Evolutionary conservation across 495 filamentous ascomycete species (phyloP).

Genomic region (Rhizodiscina lignyota): DNA sequence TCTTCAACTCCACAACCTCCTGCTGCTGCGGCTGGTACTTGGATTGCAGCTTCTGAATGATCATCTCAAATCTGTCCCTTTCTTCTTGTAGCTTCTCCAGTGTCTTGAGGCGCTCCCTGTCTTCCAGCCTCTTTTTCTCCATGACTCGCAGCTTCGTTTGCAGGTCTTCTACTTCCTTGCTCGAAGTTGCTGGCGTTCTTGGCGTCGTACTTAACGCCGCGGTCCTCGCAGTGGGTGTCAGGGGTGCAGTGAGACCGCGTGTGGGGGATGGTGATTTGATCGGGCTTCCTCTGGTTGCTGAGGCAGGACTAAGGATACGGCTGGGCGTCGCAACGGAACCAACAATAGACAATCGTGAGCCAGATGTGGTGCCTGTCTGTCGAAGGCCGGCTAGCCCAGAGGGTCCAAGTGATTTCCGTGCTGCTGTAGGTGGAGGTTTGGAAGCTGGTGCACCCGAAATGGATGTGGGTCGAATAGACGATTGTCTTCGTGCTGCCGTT

Average conservation of each 20-base stretch:
- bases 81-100: conserved; percentile 66
- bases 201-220: conserved; percentile 17
- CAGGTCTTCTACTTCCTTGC: conserved; percentile 35
- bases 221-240: conserved; percentile 12
- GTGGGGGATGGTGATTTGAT: conserved; percentile 1
- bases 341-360: not conserved
- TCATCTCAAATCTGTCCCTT: conserved; percentile 67
- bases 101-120: conserved; percentile 70
- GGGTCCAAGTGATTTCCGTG: not conserved
- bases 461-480: not conserved
- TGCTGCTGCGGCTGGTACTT: conserved; percentile 80
- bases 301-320: not conserved
- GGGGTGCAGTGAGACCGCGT: conserved; percentile 2
- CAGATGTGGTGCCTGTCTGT: not conserved
- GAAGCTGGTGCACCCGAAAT: too few species aligned
- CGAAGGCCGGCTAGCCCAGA: too few species aligned
- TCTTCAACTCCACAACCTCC: conserved; percentile 60
- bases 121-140: conserved; percentile 41
- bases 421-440: too few species aligned
- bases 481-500: conserved; percentile 4
- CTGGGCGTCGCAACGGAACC: not conserved
- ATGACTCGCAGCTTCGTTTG: conserved; percentile 19
- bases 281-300: not conserved
- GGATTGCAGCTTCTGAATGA: conserved; percentile 80
- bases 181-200: conserved; percentile 18